phyloP scores from a whole-genome alignment of 2,329 filamentous ascomycete genomes.

The Cryoendolithus antarcticus region DNA sequence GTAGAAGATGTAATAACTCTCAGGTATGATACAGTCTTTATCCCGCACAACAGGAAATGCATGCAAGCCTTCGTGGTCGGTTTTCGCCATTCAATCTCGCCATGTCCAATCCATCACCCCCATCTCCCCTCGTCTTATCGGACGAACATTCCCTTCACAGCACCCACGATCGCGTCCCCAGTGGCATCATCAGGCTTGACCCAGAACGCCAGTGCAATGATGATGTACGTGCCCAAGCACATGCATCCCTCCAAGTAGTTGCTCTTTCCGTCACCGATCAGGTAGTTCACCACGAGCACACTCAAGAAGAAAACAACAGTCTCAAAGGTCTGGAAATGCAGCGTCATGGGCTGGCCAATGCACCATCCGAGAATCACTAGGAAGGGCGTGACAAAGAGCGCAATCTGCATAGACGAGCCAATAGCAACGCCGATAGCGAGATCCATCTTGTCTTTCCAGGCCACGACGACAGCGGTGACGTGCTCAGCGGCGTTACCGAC shows the following conservation, averaged over 20 bases:
- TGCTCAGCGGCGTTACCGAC: slow-evolving; percentile 47
- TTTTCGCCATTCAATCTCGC: no score
- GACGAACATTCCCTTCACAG: slow-evolving; percentile 9
- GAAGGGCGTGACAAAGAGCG: slow-evolving; percentile 46
- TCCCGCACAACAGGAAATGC: no score
- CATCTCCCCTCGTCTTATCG: neutral
- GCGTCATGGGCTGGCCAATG: slow-evolving; percentile 42
- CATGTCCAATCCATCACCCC: no score
- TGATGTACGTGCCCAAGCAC: slow-evolving; percentile 43
- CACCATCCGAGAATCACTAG: slow-evolving; percentile 45
- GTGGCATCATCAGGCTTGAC: slow-evolving; percentile 44
- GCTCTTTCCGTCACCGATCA: slow-evolving; percentile 72
- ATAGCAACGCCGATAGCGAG: slow-evolving; percentile 44
- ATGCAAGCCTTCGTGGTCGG: no score
- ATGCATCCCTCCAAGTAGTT: slow-evolving; percentile 75
- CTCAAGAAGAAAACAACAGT: slow-evolving; percentile 76
- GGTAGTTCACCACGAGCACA: slow-evolving; percentile 76
- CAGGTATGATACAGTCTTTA: no score
- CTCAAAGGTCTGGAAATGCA: slow-evolving; percentile 83
- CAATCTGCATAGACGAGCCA: slow-evolving; percentile 43
- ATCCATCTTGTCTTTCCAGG: slow-evolving; percentile 47
- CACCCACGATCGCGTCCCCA: slow-evolving; percentile 13
- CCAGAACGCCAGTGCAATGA: slow-evolving; percentile 48
- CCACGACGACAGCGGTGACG: slow-evolving; percentile 42
- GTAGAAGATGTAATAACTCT: no score